Evolutionary conservation across 106 monocot species (phyloP), one percentile per base, ranked within the genome.

Genomic region (Apostasia shenzhenica): DNA sequence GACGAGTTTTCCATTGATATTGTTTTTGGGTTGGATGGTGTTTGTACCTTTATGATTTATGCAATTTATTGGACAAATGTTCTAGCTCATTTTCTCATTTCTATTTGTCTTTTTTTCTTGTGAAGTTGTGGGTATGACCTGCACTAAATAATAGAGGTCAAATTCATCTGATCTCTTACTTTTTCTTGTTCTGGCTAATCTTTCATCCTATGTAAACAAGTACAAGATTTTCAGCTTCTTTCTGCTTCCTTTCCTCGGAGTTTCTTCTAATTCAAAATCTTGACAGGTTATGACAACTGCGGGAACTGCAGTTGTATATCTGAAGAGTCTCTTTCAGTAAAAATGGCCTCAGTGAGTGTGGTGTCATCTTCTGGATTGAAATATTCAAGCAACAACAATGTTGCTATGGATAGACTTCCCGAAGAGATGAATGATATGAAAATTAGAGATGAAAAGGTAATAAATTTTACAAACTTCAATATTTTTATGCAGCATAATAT

Each of bases 381-480:
- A 37, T 42, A 71, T 40, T 49, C 57, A 13, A 40, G 42, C 44
- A 66, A 58, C 6, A 78, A 52, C 13, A 78, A 42, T 53, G 51
- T 59, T 67, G 52, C 50, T 14, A 67, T 59, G 41, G 78, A 78
- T 43, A 66, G 49, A 58, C 49, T 78, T 47, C 78, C 48, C 12
- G 78, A 78, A 41, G 78, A 78, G 55, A 66, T 78, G 71, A 59
- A 58, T 72, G 78, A 78, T 41, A 72, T 78, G 71, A 78, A 78
- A 60, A 78, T 78, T 14, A 78, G 59, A 60, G 78, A 78, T 67
- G 78, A 78, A 42, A 78, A 78, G 78, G 78, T 78, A 78, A 9
- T 42, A 6, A 40, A 8, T 6, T 11, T 61, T 52, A 3, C 5
- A 26, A 4, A 1, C 26, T 9, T 55, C 46, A 42, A 38, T 41